phyloP scores from a whole-genome alignment of 495 filamentous ascomycete genomes.

The Hypoxylon trugodes region DNA sequence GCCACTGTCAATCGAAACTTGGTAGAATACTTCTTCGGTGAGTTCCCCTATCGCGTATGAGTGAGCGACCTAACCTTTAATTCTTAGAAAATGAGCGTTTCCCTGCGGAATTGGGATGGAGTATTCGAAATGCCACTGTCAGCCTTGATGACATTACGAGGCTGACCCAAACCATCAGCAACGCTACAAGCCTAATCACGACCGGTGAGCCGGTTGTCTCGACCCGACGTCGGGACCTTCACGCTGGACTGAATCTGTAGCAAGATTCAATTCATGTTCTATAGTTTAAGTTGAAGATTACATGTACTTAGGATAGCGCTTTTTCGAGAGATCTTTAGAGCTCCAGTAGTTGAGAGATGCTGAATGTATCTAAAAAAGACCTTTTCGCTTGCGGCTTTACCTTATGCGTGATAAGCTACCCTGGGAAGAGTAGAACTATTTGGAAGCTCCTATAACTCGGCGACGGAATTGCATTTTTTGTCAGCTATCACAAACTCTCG shows the following conservation, averaged over 20 bases:
- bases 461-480: too few relatives aligned
- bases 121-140: background rate
- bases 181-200: constrained; percentile 1
- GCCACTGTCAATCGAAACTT: constrained; percentile 47
- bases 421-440: too few relatives aligned
- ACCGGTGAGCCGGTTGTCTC: background rate
- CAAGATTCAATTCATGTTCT: too few relatives aligned
- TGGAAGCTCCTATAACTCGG: too few relatives aligned
- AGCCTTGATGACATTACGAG: background rate
- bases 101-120: constrained; percentile 31
- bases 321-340: too few relatives aligned
- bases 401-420: too few relatives aligned
- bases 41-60: constrained; percentile 2
- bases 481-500: too few relatives aligned
- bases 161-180: background rate
- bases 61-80: background rate
- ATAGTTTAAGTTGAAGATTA: too few relatives aligned
- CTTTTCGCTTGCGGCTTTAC: too few relatives aligned
- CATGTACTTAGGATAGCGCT: too few relatives aligned
- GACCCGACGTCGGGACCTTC: background rate
- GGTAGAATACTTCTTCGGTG: constrained; percentile 57
- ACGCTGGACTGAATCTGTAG: background rate
- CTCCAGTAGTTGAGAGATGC: too few relatives aligned
- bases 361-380: too few relatives aligned
- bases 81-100: constrained; percentile 32